Evolutionary conservation across 208 protist genomes (phyloP).

Genomic region (Zelonia costaricensis): DNA sequence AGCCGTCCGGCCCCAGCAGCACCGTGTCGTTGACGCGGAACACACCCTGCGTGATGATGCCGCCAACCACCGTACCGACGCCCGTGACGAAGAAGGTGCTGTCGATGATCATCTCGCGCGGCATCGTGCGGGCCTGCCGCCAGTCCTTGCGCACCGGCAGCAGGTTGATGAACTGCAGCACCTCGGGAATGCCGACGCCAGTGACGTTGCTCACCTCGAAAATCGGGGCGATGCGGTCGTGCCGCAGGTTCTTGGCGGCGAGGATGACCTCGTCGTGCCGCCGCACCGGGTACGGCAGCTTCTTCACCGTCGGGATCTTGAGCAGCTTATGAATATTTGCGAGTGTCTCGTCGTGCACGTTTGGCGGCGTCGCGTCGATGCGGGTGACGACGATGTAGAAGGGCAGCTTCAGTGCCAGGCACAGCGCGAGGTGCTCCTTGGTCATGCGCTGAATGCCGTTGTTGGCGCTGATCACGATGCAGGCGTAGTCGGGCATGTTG

Average conservation of each 20-base stretch:
- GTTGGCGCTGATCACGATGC: conserved; percentile 92
- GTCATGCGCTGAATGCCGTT: conserved; percentile 95
- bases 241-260: conserved; percentile 90
- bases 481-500: conserved; percentile 95
- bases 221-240: conserved; percentile 88
- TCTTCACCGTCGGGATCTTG: conserved; percentile 93
- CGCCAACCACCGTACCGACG: conserved; percentile 96
- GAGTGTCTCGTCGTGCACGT: conserved; percentile 91
- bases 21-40: conserved; percentile 93
- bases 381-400: conserved; percentile 97
- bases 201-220: conserved; percentile 96
- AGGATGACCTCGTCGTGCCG: conserved; percentile 92
- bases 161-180: conserved; percentile 93
- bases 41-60: conserved; percentile 91
- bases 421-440: conserved; percentile 96
- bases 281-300: conserved; percentile 91
- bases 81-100: conserved; percentile 93
- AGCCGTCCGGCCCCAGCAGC: conserved; percentile 93
- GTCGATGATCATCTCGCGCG: conserved; percentile 91
- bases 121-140: conserved; percentile 58
- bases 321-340: conserved; percentile 90
- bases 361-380: conserved; percentile 95
- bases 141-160: conserved; percentile 92
- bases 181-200: conserved; percentile 82
- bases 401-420: conserved; percentile 96